Evolutionary conservation across 495 filamentous ascomycete species (phyloP).

Genomic region (Aspergillus diversus): DNA sequence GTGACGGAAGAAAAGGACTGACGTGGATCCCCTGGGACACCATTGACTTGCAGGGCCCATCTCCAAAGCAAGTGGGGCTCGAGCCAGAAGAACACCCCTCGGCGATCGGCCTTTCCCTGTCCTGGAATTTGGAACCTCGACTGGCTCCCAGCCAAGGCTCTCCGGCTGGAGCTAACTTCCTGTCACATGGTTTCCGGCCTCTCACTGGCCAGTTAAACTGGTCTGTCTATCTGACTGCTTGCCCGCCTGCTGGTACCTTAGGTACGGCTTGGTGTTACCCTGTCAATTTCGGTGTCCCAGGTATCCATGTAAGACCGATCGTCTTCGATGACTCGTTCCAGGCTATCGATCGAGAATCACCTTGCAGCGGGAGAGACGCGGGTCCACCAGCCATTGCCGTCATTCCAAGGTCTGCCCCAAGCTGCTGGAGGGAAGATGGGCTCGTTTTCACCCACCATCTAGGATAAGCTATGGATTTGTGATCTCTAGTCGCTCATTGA

Average conservation of each 20-base stretch:
- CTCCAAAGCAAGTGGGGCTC: slow-evolving; percentile 16
- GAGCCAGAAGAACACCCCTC: slow-evolving; percentile 22
- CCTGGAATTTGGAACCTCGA: slow-evolving; percentile 22
- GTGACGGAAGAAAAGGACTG: slow-evolving; percentile 15
- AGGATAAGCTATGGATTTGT: slow-evolving; percentile 18
- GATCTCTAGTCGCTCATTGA: slow-evolving; percentile 8
- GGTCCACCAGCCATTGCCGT: slow-evolving; percentile 25
- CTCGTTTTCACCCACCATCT: background rate
- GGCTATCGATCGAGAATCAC: slow-evolving; percentile 21
- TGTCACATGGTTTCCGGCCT: slow-evolving; percentile 11
- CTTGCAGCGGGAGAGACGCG: slow-evolving; percentile 31
- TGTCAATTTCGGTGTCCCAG: slow-evolving; percentile 3
- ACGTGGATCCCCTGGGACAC: slow-evolving; percentile 20
- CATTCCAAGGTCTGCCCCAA: background rate
- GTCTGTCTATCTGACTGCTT: background rate
- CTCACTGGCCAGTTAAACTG: background rate
- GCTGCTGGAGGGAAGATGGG: background rate
- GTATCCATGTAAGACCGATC: slow-evolving; percentile 5
- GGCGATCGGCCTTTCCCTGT: slow-evolving; percentile 28
- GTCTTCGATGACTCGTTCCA: slow-evolving; percentile 12
- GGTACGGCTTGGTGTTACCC: background rate
- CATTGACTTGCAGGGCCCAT: slow-evolving; percentile 15
- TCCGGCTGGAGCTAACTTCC: slow-evolving; percentile 2
- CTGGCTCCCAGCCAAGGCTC: slow-evolving; percentile 18
- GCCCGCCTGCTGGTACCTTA: too few species aligned